A percentile compares a stretch with the other conserved stretches of the same genome.
These are phyloP conservation scores for Trichosanthes truncata DNA, from an alignment of 306 rosid species.

Conservation along the genomic window DNA sequence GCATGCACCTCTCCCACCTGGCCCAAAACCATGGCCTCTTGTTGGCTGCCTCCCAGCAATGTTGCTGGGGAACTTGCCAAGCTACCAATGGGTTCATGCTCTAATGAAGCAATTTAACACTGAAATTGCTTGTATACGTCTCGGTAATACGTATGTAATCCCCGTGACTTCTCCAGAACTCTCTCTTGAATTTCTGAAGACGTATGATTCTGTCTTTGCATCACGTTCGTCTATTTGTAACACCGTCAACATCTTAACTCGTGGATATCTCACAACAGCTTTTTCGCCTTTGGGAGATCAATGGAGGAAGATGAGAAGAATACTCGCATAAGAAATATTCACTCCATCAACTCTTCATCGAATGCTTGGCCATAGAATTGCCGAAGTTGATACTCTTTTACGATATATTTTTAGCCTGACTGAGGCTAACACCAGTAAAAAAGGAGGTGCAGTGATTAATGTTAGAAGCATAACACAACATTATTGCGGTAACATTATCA, in stretches of 20 bases:
- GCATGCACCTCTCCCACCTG: neutral
- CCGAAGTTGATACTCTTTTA: neutral
- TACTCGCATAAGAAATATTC: neutral
- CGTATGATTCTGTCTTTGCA: neutral
- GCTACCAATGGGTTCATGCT: neutral
- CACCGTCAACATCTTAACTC: neutral
- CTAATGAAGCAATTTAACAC: neutral
- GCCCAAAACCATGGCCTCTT: constrained; percentile 1
- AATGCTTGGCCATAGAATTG: neutral
- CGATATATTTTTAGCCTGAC: neutral
- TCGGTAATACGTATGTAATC: neutral
- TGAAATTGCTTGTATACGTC: neutral
- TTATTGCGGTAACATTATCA: neutral
- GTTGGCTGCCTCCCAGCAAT: neutral
- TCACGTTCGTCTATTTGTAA: neutral
- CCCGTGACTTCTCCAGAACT: neutral
- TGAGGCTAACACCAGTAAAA: fast-evolving
- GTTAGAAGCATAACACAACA: neutral
- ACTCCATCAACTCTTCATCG: neutral
- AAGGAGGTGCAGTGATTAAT: neutral
- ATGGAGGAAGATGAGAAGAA: neutral
- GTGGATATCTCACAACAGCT: neutral
- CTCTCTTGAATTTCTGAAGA: neutral
- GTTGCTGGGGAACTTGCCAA: neutral
- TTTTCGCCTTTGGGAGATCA: neutral